Conservation (phyloP, 495 filamentous ascomycete species). For the Talaromyces liani region DNA sequence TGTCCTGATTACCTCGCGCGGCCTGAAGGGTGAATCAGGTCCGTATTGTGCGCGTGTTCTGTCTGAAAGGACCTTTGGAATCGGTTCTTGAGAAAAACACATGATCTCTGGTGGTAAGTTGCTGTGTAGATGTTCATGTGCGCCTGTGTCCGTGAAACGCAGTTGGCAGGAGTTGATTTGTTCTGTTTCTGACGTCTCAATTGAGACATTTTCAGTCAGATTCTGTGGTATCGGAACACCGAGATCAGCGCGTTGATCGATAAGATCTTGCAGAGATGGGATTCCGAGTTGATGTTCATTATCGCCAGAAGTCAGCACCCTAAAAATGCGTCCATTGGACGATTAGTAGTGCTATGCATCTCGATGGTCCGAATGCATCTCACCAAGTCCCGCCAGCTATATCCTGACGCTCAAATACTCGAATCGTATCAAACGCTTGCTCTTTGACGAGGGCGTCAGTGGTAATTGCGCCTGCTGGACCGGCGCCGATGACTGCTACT, state of each 20-base stretch:
- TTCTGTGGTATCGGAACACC: constrained; percentile 9
- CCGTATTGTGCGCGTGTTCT: constrained; percentile 15
- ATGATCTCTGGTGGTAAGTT: constrained; percentile 34
- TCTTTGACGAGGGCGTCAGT: constrained; percentile 52
- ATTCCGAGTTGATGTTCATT: background rate
- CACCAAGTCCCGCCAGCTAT: constrained; percentile 53
- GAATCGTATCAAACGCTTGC: constrained; percentile 45
- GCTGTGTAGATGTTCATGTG: constrained; percentile 31
- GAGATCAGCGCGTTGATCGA: background rate
- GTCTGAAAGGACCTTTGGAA: constrained; percentile 13
- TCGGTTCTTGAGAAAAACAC: constrained; percentile 32
- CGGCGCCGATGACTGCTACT: constrained; percentile 52
- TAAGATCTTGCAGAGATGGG: background rate
- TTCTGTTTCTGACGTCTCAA: constrained; percentile 14
- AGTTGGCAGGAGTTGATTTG: constrained; percentile 14
- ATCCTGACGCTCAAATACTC: constrained; percentile 54
- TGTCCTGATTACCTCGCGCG: constrained; percentile 28
- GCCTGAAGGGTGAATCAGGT: constrained; percentile 28
- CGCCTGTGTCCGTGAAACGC: constrained; percentile 15
- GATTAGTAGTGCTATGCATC: no score
- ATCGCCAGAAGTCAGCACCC: background rate
- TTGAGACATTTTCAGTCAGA: constrained; percentile 8
- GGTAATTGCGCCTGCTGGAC: constrained; percentile 51
- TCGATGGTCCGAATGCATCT: constrained; percentile 4
- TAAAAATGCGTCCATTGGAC: no score